These are phyloP conservation scores for Podospora anserina DNA, from an alignment of 495 filamentous ascomycete genomes.

Conservation along the genomic window DNA sequence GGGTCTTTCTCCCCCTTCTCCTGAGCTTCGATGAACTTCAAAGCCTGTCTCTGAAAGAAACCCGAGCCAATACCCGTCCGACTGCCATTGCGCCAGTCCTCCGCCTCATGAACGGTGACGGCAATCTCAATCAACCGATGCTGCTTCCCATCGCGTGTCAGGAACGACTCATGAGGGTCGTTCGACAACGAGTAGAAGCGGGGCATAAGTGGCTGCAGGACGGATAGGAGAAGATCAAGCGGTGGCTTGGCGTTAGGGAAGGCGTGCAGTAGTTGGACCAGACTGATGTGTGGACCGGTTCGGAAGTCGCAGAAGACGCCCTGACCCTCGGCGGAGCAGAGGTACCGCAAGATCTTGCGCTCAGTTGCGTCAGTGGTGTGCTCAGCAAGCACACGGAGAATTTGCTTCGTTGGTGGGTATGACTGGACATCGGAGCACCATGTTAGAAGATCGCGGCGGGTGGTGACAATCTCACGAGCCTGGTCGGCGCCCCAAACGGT, in stretches of 20 bases:
- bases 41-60: conserved; percentile 80
- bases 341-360: conserved; percentile 79
- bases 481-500: conserved; percentile 97
- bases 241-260: conserved; percentile 91
- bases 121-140: conserved; percentile 90
- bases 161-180: conserved; percentile 82
- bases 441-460: conserved; percentile 82
- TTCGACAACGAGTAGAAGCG: conserved; percentile 97
- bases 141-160: conserved; percentile 60
- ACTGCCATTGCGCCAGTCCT: conserved; percentile 68
- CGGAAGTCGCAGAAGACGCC: conserved; percentile 92
- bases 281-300: conserved; percentile 77
- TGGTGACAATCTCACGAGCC: conserved; percentile 77
- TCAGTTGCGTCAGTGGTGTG: conserved; percentile 75
- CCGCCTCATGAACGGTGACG: conserved; percentile 84
- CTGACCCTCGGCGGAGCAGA: conserved; percentile 88
- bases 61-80: conserved; percentile 75
- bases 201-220: conserved; percentile 85
- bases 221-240: conserved; percentile 72
- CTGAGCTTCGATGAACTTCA: conserved; percentile 62
- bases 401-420: conserved; percentile 81
- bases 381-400: conserved; percentile 85
- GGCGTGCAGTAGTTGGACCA: conserved; percentile 81
- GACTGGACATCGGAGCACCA: conserved; percentile 96
- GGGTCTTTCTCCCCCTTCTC: conserved; percentile 51